Evolutionary conservation across 2,329 filamentous ascomycete genomes (phyloP).

Genomic region (Fusarium fujikuroi): DNA sequence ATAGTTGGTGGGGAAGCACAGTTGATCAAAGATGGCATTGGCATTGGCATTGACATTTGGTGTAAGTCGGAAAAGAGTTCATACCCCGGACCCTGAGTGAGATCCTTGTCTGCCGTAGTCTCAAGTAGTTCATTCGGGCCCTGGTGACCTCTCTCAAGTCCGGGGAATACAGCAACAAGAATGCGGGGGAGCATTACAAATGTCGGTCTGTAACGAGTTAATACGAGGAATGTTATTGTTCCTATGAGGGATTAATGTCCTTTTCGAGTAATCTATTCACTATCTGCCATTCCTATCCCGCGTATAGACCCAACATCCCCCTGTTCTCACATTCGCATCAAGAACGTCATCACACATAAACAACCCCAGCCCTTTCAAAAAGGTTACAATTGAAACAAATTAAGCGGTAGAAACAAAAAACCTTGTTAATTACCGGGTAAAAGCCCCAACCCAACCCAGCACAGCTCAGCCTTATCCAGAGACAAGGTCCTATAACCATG

Average conservation of each 20-base stretch:
- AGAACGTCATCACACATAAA: conserved; percentile 19
- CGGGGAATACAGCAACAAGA: neutral
- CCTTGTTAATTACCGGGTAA: neutral
- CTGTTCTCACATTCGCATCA: neutral
- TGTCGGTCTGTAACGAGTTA: neutral
- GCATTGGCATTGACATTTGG: neutral
- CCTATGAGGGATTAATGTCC: neutral
- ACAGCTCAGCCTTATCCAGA: conserved; percentile 15
- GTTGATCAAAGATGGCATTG: conserved; percentile 9
- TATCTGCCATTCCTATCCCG: neutral
- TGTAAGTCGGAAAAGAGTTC: neutral
- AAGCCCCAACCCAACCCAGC: neutral
- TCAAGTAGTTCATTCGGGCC: neutral
- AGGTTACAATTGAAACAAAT: neutral
- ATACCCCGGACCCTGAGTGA: conserved; percentile 7
- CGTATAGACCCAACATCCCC: neutral
- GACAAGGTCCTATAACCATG: neutral
- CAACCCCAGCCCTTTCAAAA: conserved; percentile 1
- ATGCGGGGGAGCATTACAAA: conserved; percentile 3
- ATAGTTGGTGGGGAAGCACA: conserved; percentile 15
- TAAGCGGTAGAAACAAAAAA: conserved; percentile 12
- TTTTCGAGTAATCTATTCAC: neutral
- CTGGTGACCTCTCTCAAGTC: conserved; percentile 8
- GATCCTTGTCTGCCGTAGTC: conserved; percentile 6
- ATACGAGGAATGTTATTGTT: neutral